Conservation (phyloP, 257 asterid species). For the Nicotiana noctiflora region DNA sequence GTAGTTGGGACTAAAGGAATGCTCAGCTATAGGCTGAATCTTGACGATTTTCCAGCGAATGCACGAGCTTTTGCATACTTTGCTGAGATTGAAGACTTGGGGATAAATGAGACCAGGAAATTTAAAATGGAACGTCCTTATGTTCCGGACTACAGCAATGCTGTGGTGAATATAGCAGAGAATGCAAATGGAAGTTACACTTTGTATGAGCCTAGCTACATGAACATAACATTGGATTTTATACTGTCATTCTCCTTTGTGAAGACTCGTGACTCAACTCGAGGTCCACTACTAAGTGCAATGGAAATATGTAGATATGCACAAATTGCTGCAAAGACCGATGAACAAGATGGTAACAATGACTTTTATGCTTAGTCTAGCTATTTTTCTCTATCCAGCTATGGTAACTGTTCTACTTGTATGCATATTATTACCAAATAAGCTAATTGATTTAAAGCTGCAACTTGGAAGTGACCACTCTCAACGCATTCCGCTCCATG, state of each 20-base stretch:
- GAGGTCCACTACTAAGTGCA: constrained; percentile 77
- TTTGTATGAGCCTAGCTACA: constrained; percentile 90
- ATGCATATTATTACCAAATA: not conserved
- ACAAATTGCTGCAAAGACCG: constrained; percentile 61
- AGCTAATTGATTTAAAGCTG: constrained; percentile 23
- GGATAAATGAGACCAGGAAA: constrained; percentile 57
- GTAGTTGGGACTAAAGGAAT: constrained; percentile 75
- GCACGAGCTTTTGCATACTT: constrained; percentile 92
- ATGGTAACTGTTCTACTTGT: not conserved
- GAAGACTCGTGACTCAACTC: constrained; percentile 67
- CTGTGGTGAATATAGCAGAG: constrained; percentile 91
- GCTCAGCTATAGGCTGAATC: constrained; percentile 69
- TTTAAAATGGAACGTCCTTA: constrained; percentile 79
- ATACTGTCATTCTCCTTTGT: constrained; percentile 72
- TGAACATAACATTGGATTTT: constrained; percentile 74
- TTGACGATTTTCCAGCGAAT: constrained; percentile 88
- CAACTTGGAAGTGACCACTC: constrained; percentile 48
- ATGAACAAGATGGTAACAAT: constrained; percentile 61
- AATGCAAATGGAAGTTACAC: constrained; percentile 91
- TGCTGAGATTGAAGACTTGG: constrained; percentile 79
- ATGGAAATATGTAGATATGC: constrained; percentile 84
- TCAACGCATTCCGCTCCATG: constrained; percentile 44
- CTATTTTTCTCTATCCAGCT: not conserved
- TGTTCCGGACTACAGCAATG: constrained; percentile 76
- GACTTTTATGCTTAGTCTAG: not conserved